phyloP scores from a whole-genome alignment of 2,329 filamentous ascomycete species.

The Sarocladiaceae sp. region DNA sequence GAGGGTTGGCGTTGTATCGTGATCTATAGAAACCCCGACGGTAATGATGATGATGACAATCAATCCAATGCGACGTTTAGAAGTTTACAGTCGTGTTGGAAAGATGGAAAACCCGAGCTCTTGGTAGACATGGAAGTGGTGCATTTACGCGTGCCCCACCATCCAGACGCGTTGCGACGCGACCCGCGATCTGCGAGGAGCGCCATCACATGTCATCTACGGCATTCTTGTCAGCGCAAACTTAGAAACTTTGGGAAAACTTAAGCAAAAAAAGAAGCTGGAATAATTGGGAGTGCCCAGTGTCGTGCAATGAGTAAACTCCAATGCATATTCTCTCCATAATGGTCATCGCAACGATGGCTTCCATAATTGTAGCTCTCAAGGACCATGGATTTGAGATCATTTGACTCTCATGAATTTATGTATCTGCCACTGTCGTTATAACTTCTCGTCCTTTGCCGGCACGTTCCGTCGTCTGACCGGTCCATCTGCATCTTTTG shows the following conservation, averaged over 20 bases:
- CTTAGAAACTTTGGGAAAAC: not conserved
- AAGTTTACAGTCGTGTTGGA: not conserved
- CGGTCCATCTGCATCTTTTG: constrained; percentile 11
- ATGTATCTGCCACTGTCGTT: too few species aligned
- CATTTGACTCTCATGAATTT: not conserved
- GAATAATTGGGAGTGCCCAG: too few species aligned
- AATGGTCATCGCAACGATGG: too few species aligned
- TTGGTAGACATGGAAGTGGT: not conserved
- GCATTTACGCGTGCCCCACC: constrained; percentile 14
- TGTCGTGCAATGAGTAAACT: too few species aligned
- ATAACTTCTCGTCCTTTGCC: not conserved
- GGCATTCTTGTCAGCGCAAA: too few species aligned
- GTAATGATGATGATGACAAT: too few species aligned
- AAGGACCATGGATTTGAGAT: not conserved
- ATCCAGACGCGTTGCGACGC: constrained; percentile 15
- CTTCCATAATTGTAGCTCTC: too few species aligned
- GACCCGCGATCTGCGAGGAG: constrained; percentile 12
- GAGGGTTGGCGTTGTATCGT: too few species aligned
- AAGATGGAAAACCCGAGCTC: too few species aligned
- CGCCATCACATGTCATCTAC: constrained; percentile 15
- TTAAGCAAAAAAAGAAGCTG: not conserved
- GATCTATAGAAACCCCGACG: too few species aligned
- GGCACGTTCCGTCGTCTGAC: constrained; percentile 21
- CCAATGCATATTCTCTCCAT: too few species aligned
- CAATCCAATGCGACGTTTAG: not conserved